Conservation (phyloP, 306 rosid genomes). For the Acacia acuminata region DNA sequence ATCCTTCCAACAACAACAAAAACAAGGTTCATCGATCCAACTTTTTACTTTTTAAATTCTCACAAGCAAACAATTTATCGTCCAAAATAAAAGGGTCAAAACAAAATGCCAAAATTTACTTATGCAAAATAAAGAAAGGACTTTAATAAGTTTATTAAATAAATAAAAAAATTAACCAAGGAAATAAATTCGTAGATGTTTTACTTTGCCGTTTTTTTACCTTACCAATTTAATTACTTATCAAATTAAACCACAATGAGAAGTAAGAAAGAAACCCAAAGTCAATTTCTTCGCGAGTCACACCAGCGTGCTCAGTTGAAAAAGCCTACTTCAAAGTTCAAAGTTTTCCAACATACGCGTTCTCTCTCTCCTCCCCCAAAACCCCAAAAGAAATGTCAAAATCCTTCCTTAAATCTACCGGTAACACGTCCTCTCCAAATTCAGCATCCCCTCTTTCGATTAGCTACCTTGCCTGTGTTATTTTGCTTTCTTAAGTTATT, state of each 20-base stretch:
- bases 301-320: conserved; percentile 31
- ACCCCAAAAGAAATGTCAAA: conserved; percentile 31
- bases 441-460: conserved; percentile 35
- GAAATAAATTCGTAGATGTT: background rate
- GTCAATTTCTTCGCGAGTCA: conserved; percentile 42
- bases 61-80: background rate
- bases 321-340: conserved; percentile 17
- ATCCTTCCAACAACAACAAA: background rate
- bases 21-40: background rate
- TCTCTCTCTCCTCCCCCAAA: background rate
- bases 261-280: background rate
- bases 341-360: background rate
- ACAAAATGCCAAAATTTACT: background rate
- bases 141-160: background rate
- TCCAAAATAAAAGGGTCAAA: background rate
- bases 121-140: background rate
- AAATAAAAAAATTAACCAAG: background rate
- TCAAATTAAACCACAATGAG: background rate
- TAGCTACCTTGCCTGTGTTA: conserved; percentile 8
- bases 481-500: conserved; percentile 24
- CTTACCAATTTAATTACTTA: background rate
- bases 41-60: background rate
- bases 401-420: conserved; percentile 26
- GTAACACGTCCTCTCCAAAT: conserved; percentile 35
- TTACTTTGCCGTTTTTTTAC: background rate